phyloP scores from a whole-genome alignment of 495 filamentous ascomycete species.

The Neurospora sublineolata region DNA sequence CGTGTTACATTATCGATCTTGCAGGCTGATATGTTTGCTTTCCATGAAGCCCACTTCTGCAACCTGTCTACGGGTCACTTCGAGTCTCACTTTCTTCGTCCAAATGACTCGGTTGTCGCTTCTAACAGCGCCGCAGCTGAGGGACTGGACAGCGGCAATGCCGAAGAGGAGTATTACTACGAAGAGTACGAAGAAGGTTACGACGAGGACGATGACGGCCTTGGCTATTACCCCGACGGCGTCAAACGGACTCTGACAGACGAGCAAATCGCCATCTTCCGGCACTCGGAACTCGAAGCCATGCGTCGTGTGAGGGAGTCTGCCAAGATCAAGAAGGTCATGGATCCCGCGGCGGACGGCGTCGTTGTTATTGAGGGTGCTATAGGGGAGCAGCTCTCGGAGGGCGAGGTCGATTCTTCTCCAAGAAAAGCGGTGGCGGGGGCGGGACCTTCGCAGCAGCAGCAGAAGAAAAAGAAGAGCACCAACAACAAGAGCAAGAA shows the following conservation, averaged over 20 bases:
- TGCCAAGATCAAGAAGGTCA: conserved; percentile 10
- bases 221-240: conserved; percentile 85
- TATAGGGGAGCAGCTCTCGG: conserved; percentile 10
- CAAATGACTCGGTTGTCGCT: conserved; percentile 9
- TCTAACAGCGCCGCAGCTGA: background rate
- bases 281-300: conserved; percentile 75
- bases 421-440: conserved; percentile 11
- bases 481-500: background rate
- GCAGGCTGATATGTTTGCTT: conserved; percentile 62
- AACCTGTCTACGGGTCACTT: conserved; percentile 34
- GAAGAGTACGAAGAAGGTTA: conserved; percentile 24
- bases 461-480: conserved; percentile 17
- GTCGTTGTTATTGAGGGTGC: conserved; percentile 1
- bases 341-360: conserved; percentile 3
- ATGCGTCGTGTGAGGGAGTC: conserved; percentile 41
- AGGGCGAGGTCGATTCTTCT: conserved; percentile 17
- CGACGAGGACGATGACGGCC: conserved; percentile 45
- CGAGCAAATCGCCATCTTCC: conserved; percentile 80
- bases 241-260: conserved; percentile 86
- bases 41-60: conserved; percentile 57
- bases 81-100: conserved; percentile 31
- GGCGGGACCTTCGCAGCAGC: conserved; percentile 6
- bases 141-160: background rate
- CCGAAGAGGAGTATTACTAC: conserved; percentile 1
- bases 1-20: conserved; percentile 11